phyloP scores from a whole-genome alignment of 2,329 filamentous ascomycete species.

The Akanthomyces dipterigenus region DNA sequence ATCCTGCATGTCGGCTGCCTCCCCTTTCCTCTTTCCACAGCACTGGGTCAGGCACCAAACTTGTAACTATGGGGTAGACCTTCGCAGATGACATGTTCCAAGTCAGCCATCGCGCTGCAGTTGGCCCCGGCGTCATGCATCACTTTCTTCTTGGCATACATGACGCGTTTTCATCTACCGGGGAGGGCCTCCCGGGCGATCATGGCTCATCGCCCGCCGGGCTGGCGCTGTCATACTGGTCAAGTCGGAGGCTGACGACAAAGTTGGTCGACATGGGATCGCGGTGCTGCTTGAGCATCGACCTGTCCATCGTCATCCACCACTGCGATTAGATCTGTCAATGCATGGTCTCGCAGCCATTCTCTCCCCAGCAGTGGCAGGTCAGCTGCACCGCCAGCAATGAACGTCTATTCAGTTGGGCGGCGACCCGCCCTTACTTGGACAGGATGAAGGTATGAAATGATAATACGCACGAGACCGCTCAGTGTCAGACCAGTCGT shows the following conservation, averaged over 20 bases:
- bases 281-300: too few species aligned
- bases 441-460: too few species aligned
- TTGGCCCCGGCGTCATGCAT: not conserved
- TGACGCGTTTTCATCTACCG: not conserved
- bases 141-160: not conserved
- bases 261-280: not conserved
- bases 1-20: not conserved
- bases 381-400: not conserved
- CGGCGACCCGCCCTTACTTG: too few species aligned
- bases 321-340: too few species aligned
- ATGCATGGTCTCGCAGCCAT: too few species aligned
- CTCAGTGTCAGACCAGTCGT: too few species aligned
- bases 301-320: not conserved
- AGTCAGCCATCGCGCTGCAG: not conserved
- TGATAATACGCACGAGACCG: too few species aligned
- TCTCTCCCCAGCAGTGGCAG: too few species aligned
- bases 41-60: not conserved
- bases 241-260: too few species aligned
- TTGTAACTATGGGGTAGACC: not conserved
- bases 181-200: not conserved
- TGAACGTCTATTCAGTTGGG: too few species aligned
- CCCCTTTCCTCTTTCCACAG: not conserved
- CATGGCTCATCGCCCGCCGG: not conserved
- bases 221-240: not conserved
- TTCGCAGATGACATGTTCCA: not conserved